A percentile compares a stretch with the other conserved stretches of the same genome.
Conservation (phyloP, 495 filamentous ascomycete genomes). For the Chaetomidium leptoderma region DNA sequence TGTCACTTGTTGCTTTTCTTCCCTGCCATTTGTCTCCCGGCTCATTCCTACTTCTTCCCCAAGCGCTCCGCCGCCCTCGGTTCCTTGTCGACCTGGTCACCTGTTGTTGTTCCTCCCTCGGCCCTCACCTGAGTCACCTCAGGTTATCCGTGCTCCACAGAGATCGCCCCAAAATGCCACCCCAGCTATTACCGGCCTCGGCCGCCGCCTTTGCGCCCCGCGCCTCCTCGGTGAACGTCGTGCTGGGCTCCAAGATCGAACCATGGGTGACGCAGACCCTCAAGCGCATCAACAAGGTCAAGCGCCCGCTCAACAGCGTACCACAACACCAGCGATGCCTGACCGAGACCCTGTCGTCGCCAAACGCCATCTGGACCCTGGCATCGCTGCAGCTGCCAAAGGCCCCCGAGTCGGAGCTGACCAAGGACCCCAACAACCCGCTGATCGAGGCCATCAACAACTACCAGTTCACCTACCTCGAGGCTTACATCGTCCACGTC, state of each 20-base stretch:
- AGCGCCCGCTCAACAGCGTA: conserved; percentile 96
- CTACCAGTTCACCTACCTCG: conserved; percentile 89
- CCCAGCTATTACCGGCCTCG: conserved; percentile 86
- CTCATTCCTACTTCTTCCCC: conserved; percentile 41
- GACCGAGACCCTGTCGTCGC: conserved; percentile 89
- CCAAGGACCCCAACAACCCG: conserved; percentile 82
- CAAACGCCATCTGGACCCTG: conserved; percentile 92
- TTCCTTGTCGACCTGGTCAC: conserved; percentile 31
- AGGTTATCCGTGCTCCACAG: conserved; percentile 24
- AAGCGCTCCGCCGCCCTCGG: conserved; percentile 49
- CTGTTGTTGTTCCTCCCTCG: neutral
- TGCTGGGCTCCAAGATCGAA: conserved; percentile 89
- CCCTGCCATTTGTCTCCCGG: conserved; percentile 53
- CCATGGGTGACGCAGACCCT: conserved; percentile 95
- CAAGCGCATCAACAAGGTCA: conserved; percentile 95
- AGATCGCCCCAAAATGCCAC: conserved; percentile 75
- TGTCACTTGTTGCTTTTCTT: too few relatives aligned
- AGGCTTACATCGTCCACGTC: conserved; percentile 98
- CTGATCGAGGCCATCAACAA: conserved; percentile 89
- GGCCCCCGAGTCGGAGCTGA: conserved; percentile 81
- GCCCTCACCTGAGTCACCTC: too few relatives aligned
- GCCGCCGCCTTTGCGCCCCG: conserved; percentile 95
- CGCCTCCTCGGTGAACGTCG: conserved; percentile 85
- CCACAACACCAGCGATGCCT: conserved; percentile 95
- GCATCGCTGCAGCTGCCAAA: conserved; percentile 92